These are phyloP conservation scores for Cryptosporidium felis DNA, from an alignment of 169 alveolate genomes.

Conservation along the genomic window DNA sequence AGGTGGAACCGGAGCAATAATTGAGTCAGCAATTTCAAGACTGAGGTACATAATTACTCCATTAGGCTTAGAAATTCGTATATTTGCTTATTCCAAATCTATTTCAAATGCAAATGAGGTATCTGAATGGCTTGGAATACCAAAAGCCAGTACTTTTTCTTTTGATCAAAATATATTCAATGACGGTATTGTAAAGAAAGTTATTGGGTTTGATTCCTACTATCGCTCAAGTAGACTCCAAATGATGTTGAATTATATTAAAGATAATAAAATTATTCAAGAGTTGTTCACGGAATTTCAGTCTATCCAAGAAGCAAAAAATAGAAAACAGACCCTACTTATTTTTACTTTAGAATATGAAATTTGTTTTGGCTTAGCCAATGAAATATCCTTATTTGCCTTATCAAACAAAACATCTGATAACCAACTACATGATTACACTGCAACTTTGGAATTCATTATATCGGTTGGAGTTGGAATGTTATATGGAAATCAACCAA, in stretches of 20 bases:
- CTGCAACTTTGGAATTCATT: neutral
- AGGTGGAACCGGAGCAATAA: neutral
- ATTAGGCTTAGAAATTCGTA: constrained; percentile 17
- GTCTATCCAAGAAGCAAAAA: neutral
- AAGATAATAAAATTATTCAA: neutral
- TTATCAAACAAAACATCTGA: neutral
- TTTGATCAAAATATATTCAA: constrained; percentile 49
- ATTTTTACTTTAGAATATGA: constrained; percentile 46
- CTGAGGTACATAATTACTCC: constrained; percentile 56
- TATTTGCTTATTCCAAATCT: constrained; percentile 49
- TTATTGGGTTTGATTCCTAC: constrained; percentile 58
- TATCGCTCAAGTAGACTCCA: constrained; percentile 47
- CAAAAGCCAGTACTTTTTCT: constrained; percentile 33
- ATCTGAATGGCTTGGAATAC: constrained; percentile 67
- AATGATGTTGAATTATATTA: constrained; percentile 32
- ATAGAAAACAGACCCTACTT: neutral
- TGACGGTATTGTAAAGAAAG: constrained; percentile 4
- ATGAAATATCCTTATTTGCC: constrained; percentile 25
- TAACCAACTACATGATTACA: neutral
- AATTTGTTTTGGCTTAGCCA: constrained; percentile 26
- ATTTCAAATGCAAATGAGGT: constrained; percentile 64
- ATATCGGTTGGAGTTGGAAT: constrained; percentile 19
- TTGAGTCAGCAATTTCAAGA: constrained; percentile 56
- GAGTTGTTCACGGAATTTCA: neutral
- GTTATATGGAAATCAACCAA: constrained; percentile 8